phyloP scores from a whole-genome alignment of 768 basidiomycete genomes.

The Podaxis mareebaensis region DNA sequence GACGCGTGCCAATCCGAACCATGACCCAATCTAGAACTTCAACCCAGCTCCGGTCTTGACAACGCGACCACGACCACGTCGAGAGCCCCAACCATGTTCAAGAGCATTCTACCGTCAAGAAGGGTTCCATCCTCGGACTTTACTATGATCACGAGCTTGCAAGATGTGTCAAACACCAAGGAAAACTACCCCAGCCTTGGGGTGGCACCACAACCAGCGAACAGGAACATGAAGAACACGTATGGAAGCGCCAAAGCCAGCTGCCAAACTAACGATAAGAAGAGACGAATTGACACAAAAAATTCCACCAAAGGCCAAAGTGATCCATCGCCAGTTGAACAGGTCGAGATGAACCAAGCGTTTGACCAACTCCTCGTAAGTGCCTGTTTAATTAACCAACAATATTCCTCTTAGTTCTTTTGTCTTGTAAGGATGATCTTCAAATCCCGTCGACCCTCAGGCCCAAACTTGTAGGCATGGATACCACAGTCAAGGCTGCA shows the following conservation, averaged over 20 bases:
- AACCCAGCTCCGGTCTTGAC: slow-evolving; percentile 20
- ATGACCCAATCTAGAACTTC: slow-evolving; percentile 31
- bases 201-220: slow-evolving; percentile 21
- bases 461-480: slow-evolving; percentile 79
- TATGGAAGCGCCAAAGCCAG: slow-evolving; percentile 33
- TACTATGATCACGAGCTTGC: slow-evolving; percentile 64
- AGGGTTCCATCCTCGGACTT: slow-evolving; percentile 69
- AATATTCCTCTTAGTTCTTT: slow-evolving; percentile 10
- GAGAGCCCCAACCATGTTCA: slow-evolving; percentile 61
- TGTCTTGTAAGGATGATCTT: slow-evolving; percentile 68
- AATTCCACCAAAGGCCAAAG: slow-evolving; percentile 31
- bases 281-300: slow-evolving; percentile 34
- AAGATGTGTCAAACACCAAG: slow-evolving; percentile 53
- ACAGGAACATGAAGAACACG: slow-evolving; percentile 26
- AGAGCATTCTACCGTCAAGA: slow-evolving; percentile 73
- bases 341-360: slow-evolving; percentile 56
- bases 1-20: slow-evolving; percentile 37
- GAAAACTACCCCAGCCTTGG: slow-evolving; percentile 58
- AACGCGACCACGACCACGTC: slow-evolving; percentile 19
- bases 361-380: slow-evolving; percentile 83
- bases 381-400: slow-evolving; percentile 9
- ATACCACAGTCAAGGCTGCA: slow-evolving; percentile 83
- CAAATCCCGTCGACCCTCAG: slow-evolving; percentile 82
- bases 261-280: slow-evolving; percentile 48
- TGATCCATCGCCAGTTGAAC: slow-evolving; percentile 26